Conservation (phyloP, 225 moss, liverwort and hornwort species). For the Ulota crispa region DNA sequence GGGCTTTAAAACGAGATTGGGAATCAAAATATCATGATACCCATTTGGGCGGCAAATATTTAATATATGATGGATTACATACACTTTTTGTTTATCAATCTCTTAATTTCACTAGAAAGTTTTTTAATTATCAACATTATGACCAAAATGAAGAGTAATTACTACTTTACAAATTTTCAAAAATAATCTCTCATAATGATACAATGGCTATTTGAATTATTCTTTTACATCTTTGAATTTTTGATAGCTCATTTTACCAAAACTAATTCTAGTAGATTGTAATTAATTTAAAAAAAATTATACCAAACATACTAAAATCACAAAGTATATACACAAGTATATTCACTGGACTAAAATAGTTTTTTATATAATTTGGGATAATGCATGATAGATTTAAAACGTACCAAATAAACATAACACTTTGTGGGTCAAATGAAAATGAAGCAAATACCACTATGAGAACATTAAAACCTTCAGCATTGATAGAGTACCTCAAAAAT, state of each 20-base stretch:
- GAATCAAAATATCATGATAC: conserved; percentile 9
- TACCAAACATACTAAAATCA: background rate
- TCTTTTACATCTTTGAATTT: background rate
- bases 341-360: fast-evolving
- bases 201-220: background rate
- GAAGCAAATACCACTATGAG: background rate
- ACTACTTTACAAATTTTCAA: background rate
- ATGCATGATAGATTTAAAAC: background rate
- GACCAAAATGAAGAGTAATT: background rate
- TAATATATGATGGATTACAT: background rate
- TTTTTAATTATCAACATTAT: background rate
- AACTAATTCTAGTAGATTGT: background rate
- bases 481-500: background rate
- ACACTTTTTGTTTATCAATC: background rate
- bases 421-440: background rate
- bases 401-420: background rate
- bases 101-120: background rate
- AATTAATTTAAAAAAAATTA: background rate
- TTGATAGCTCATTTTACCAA: background rate
- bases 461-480: background rate
- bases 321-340: background rate
- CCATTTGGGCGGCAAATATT: background rate
- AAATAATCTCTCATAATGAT: fast-evolving
- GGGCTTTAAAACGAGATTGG: conserved; percentile 3
- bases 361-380: background rate